Percentiles rank a stretch among this genome's conserved stretches.
Evolutionary conservation across 2,329 filamentous ascomycete genomes (phyloP).

Genomic region (Colletotrichum sp.): DNA sequence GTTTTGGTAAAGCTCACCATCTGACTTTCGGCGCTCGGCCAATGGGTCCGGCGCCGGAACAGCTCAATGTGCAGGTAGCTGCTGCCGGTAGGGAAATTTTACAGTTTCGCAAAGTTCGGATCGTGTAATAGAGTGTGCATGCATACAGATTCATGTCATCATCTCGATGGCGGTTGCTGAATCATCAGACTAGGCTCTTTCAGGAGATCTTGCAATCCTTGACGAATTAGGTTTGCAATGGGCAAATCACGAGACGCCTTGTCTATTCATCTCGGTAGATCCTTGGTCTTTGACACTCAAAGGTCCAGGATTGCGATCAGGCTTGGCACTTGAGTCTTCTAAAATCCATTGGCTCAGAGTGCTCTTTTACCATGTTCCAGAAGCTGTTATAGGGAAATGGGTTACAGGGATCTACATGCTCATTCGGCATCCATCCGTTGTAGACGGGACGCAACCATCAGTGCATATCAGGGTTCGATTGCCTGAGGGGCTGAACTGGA

Average conservation of each 20-base stretch:
- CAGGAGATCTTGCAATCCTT: not conserved
- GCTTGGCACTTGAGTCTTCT: not conserved
- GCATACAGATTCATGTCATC: not conserved
- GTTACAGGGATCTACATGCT: not conserved
- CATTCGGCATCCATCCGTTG: not conserved
- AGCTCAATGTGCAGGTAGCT: not conserved
- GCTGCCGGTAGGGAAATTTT: not conserved
- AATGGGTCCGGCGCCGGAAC: not conserved
- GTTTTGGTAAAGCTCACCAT: not conserved
- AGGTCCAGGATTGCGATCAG: not conserved
- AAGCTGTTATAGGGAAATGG: not conserved
- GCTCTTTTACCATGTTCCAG: not conserved
- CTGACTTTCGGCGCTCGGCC: not conserved
- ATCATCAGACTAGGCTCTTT: not conserved
- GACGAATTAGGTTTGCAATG: not conserved
- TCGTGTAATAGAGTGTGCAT: not conserved
- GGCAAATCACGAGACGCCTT: not conserved
- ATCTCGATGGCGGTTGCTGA: not conserved
- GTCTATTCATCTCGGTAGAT: not conserved
- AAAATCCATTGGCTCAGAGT: not conserved
- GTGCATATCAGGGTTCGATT: not conserved
- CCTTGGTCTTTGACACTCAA: not conserved
- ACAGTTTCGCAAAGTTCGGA: not conserved
- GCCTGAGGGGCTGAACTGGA: not conserved
- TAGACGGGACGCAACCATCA: not conserved